Conservation (phyloP, 1,284 basidiomycete genomes). For the Austropuccinia psidii region DNA sequence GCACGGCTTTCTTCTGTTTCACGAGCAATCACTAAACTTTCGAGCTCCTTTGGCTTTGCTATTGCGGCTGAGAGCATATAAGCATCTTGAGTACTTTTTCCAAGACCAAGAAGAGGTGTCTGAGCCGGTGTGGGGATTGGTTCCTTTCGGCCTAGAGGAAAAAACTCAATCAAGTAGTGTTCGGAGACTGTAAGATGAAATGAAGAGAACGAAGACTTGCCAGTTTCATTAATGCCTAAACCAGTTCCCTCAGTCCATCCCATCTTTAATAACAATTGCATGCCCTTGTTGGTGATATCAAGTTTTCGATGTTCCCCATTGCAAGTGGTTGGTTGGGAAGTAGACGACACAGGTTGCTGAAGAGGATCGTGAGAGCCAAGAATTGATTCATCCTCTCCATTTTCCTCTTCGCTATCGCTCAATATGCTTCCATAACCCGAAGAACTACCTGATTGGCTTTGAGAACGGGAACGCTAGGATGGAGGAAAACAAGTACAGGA, state of each 20-base stretch:
- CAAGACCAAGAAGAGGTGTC: constrained; percentile 28
- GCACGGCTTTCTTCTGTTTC: constrained; percentile 19
- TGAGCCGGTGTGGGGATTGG: constrained; percentile 35
- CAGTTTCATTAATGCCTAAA: constrained; percentile 19
- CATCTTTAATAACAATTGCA: constrained; percentile 36
- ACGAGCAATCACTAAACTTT: constrained; percentile 25
- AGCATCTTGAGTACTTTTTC: constrained; percentile 34
- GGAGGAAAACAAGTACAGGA: constrained; percentile 1
- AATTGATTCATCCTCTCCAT: not conserved
- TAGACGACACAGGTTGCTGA: too few species aligned
- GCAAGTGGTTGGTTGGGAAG: not conserved
- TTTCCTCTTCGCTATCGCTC: constrained; percentile 4
- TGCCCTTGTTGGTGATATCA: constrained; percentile 32
- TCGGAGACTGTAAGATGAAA: not conserved
- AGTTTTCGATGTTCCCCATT: constrained; percentile 13
- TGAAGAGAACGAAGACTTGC: too few species aligned
- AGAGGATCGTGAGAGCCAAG: not conserved
- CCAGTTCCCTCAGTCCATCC: constrained; percentile 33
- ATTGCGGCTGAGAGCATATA: constrained; percentile 31
- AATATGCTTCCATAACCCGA: constrained; percentile 36
- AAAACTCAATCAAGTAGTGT: not conserved
- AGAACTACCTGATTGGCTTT: constrained; percentile 2
- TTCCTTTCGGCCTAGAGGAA: constrained; percentile 27
- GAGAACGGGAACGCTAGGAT: not conserved
- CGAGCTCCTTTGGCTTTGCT: constrained; percentile 34